Conservation (phyloP, 164 flowering plant genomes). For the Magnolia sinica region DNA sequence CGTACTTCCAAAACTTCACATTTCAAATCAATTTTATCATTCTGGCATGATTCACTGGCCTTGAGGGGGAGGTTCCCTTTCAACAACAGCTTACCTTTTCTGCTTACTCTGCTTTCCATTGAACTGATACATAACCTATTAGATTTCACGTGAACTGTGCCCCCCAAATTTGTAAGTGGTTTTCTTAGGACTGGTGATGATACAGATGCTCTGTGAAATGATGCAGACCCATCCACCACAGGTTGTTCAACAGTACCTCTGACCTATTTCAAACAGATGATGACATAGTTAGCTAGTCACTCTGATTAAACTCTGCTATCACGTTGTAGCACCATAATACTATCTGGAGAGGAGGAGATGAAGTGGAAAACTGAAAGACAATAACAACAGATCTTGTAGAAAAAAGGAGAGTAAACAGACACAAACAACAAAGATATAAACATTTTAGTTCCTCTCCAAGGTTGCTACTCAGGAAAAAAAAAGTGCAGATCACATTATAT, state of each 20-base stretch:
- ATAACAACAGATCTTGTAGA: not conserved
- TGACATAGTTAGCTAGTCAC: not conserved
- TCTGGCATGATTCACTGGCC: slow-evolving; percentile 60
- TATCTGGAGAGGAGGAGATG: not conserved
- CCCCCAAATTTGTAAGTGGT: slow-evolving; percentile 90
- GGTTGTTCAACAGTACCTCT: slow-evolving; percentile 98
- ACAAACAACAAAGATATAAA: not conserved
- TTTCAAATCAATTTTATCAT: slow-evolving; percentile 86
- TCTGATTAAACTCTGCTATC: not conserved
- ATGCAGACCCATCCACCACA: slow-evolving; percentile 85
- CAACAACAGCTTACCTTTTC: slow-evolving; percentile 77
- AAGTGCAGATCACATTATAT: not conserved
- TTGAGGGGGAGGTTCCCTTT: slow-evolving; percentile 87
- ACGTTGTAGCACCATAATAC: not conserved
- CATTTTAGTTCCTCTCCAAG: not conserved
- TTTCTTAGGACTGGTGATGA: slow-evolving; percentile 87
- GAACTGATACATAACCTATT: slow-evolving; percentile 75
- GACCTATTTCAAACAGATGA: slow-evolving; percentile 41
- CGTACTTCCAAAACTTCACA: slow-evolving; percentile 95
- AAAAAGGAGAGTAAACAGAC: no score
- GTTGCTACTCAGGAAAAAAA: not conserved
- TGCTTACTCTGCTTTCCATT: slow-evolving; percentile 85
- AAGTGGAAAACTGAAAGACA: not conserved
- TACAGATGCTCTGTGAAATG: slow-evolving; percentile 88
- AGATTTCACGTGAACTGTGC: slow-evolving; percentile 78